A percentile compares a stretch with the other conserved stretches of the same genome.
These are phyloP conservation scores for Coemansia sp. DNA, from an alignment of 192 early-diverging fungal species.

Conservation along the genomic window DNA sequence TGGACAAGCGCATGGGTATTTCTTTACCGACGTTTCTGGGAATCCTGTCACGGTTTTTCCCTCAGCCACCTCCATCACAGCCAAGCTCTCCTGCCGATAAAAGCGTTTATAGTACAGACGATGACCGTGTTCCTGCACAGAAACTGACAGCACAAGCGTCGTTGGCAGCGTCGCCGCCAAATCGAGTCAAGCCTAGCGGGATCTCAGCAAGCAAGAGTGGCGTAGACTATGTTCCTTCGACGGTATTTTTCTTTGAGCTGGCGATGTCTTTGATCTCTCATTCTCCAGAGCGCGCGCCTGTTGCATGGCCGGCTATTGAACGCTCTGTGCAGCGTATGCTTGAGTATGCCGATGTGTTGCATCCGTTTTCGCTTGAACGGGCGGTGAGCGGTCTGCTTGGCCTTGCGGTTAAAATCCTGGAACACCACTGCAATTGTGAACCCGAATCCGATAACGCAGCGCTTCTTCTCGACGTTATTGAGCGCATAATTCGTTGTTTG, in stretches of 20 bases:
- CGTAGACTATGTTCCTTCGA: slow-evolving; percentile 30
- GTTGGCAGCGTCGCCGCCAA: background rate
- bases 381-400: slow-evolving; percentile 74
- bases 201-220: background rate
- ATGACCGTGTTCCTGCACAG: background rate
- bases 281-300: slow-evolving; percentile 25
- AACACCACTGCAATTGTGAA: slow-evolving; percentile 12
- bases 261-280: slow-evolving; percentile 21
- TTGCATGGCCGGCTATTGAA: slow-evolving; percentile 64
- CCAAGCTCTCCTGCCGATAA: slow-evolving; percentile 32
- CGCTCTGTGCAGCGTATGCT: slow-evolving; percentile 73
- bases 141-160: background rate
- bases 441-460: slow-evolving; percentile 11
- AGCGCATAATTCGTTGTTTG: slow-evolving; percentile 45
- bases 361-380: slow-evolving; percentile 72
- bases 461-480: slow-evolving; percentile 17
- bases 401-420: slow-evolving; percentile 63
- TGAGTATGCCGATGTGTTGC: slow-evolving; percentile 61
- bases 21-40: slow-evolving; percentile 25
- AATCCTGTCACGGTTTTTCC: slow-evolving; percentile 31
- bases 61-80: slow-evolving; percentile 32
- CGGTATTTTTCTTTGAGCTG: slow-evolving; percentile 51
- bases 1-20: slow-evolving; percentile 9
- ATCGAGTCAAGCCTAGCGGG: background rate
- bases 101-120: slow-evolving; percentile 6